phyloP scores from a whole-genome alignment of 805 yeast species.

The Suhomyces faveliae region DNA sequence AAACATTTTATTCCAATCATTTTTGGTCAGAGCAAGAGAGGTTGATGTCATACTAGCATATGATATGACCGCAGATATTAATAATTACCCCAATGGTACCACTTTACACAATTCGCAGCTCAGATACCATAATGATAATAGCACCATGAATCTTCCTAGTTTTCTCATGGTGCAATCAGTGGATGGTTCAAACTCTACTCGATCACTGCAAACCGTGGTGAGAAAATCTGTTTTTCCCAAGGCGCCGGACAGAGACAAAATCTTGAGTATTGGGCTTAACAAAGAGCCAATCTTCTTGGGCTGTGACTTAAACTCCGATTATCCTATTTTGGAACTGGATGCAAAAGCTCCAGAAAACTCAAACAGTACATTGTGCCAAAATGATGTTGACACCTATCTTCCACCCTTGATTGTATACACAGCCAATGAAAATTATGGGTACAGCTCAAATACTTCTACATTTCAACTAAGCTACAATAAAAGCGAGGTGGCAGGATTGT shows the following conservation, averaged over 20 bases:
- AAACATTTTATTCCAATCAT: conserved; percentile 47
- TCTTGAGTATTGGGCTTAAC: conserved; percentile 18
- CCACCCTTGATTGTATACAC: conserved; percentile 58
- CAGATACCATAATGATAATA: conserved; percentile 25
- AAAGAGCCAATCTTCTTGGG: conserved; percentile 41
- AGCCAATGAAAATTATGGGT: conserved; percentile 44
- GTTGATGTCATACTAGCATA: conserved; percentile 41
- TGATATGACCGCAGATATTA: conserved; percentile 50
- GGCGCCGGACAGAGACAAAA: conserved; percentile 30
- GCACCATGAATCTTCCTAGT: conserved; percentile 12
- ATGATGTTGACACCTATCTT: conserved; percentile 19
- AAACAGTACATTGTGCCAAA: not conserved
- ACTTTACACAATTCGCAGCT: conserved; percentile 27
- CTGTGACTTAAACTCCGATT: conserved; percentile 37
- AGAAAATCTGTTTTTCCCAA: conserved; percentile 31
- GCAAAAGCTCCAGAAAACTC: not conserved
- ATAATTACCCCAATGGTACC: conserved; percentile 62
- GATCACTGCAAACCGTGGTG: not conserved
- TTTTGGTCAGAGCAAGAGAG: conserved; percentile 32
- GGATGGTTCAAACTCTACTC: not conserved
- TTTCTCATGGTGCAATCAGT: conserved; percentile 7
- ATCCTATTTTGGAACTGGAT: conserved; percentile 13
- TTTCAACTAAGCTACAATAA: conserved; percentile 52
- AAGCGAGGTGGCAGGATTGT: conserved; percentile 44
- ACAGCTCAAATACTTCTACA: conserved; percentile 55